Evolutionary conservation across 495 filamentous ascomycete species (phyloP).

Genomic region (Chaetomium fimeti): DNA sequence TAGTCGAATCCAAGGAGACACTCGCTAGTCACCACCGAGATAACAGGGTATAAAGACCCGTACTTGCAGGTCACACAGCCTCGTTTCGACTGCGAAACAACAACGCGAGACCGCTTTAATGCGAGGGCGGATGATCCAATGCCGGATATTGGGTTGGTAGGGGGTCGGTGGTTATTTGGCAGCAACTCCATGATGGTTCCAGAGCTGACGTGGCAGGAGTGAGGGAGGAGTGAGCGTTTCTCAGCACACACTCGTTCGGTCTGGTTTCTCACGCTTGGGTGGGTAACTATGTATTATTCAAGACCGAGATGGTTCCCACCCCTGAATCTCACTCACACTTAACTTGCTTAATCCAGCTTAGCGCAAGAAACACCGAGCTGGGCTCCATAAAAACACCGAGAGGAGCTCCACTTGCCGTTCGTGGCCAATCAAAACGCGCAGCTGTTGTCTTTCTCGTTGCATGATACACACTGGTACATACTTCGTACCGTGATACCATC

Average conservation of each 20-base stretch:
- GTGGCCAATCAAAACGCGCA: no score
- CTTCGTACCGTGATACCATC: not conserved
- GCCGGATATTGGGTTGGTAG: not conserved
- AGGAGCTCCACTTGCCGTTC: not conserved
- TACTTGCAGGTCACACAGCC: conserved; percentile 12
- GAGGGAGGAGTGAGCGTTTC: not conserved
- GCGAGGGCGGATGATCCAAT: not conserved
- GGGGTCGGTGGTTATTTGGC: not conserved
- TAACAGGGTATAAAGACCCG: not conserved
- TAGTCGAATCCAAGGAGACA: not conserved
- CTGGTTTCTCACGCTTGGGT: no score
- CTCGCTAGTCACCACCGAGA: not conserved
- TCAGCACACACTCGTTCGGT: no score
- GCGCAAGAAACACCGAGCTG: not conserved
- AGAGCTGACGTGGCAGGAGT: not conserved
- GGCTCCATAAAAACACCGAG: not conserved
- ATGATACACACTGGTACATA: no score
- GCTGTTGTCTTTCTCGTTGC: not conserved
- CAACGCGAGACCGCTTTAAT: conserved; percentile 2
- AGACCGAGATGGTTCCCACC: not conserved
- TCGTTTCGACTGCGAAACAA: conserved; percentile 9
- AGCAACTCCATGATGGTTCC: not conserved
- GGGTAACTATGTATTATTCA: not conserved
- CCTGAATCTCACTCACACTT: not conserved
- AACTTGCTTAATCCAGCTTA: not conserved